Conservation (phyloP, 179 eudicot genomes). For the Silene coronaria region DNA sequence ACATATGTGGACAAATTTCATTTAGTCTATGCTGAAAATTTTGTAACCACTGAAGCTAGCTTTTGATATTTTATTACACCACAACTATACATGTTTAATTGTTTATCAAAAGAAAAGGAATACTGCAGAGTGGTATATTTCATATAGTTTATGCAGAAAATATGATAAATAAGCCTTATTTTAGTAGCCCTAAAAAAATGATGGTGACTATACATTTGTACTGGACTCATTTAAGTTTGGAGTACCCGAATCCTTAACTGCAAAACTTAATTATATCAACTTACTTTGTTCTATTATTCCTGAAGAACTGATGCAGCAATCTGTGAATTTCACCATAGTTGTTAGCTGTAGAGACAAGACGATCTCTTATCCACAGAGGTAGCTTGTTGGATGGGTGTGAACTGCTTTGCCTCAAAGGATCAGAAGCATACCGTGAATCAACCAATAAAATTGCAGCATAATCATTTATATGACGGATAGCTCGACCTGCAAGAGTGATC, state of each 20-base stretch:
- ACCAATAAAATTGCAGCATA: constrained; percentile 87
- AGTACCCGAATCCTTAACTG: not conserved
- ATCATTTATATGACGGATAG: constrained; percentile 80
- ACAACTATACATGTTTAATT: constrained; percentile 13
- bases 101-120: not conserved
- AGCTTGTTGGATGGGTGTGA: constrained; percentile 75
- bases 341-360: constrained; percentile 42
- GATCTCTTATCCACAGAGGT: constrained; percentile 73
- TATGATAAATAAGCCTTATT: not conserved
- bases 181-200: not conserved
- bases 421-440: constrained; percentile 70
- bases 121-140: not conserved
- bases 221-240: not conserved
- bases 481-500: constrained; percentile 53
- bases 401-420: constrained; percentile 43
- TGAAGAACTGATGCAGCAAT: constrained; percentile 72
- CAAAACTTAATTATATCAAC: constrained; percentile 11
- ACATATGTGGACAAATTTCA: not conserved
- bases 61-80: not conserved
- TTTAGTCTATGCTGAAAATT: not conserved
- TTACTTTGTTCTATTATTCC: constrained; percentile 39
- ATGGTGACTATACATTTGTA: constrained; percentile 1
- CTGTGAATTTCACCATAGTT: constrained; percentile 82
- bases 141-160: not conserved
- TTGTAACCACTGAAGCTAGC: not conserved